Conservation (phyloP, 2,329 filamentous ascomycete genomes). For the Helminthosporium solani region DNA sequence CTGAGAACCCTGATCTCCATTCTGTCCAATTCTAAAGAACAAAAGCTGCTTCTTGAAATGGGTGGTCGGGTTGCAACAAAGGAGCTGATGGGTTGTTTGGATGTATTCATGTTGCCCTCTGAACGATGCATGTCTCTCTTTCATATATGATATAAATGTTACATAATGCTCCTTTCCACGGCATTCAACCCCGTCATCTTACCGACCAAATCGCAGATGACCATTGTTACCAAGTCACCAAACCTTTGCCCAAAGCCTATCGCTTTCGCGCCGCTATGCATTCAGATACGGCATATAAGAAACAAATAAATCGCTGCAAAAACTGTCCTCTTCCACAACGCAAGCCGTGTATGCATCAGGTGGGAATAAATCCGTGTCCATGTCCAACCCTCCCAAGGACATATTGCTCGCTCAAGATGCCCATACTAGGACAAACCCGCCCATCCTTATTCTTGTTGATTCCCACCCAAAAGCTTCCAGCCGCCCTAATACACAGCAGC, state of each 20-base stretch:
- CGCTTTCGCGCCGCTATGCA: constrained; percentile 1
- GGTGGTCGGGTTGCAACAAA: no score
- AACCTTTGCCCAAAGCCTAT: background rate
- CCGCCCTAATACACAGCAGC: no score
- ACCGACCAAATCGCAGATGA: no score
- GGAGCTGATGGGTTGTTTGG: background rate
- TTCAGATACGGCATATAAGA: background rate
- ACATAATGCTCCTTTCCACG: background rate
- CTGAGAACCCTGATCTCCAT: background rate
- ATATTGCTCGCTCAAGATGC: background rate
- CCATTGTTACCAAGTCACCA: background rate
- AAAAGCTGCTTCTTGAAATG: no score
- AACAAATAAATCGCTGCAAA: constrained; percentile 1
- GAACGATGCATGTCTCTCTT: background rate
- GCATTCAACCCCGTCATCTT: background rate
- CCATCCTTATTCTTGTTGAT: background rate
- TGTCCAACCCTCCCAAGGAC: background rate
- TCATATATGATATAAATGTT: background rate
- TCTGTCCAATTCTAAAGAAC: background rate
- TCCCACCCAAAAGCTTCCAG: no score
- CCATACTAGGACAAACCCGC: background rate
- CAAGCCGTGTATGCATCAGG: constrained; percentile 1
- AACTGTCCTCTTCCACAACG: background rate
- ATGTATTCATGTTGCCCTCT: background rate
- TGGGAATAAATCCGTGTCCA: background rate